Conservation (phyloP, 2,329 filamentous ascomycete genomes). For the Dothiorella sarmentorum region DNA sequence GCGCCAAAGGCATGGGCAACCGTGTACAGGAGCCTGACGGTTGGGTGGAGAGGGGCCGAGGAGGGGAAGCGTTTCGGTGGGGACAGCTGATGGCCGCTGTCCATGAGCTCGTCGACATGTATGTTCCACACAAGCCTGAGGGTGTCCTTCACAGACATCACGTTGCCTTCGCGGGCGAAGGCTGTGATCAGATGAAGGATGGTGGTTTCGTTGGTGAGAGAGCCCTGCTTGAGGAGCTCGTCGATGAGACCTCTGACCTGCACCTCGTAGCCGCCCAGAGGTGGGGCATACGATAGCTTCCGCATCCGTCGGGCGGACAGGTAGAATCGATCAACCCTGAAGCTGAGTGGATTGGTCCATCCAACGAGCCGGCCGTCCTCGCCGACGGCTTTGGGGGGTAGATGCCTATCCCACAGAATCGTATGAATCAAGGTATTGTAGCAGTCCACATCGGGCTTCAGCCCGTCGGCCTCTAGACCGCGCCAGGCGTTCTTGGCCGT, state of each 20-base stretch:
- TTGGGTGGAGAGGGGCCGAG: constrained; percentile 58
- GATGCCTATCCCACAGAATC: constrained; percentile 40
- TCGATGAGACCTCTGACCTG: constrained; percentile 41
- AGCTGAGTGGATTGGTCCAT: neutral
- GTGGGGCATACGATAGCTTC: constrained; percentile 24
- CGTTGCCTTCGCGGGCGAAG: constrained; percentile 51
- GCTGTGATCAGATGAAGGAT: constrained; percentile 54
- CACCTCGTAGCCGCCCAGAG: constrained; percentile 28
- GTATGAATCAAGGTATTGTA: constrained; percentile 56
- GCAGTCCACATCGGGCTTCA: constrained; percentile 48
- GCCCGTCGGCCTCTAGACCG: constrained; percentile 36
- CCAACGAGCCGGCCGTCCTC: no score
- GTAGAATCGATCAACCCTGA: neutral
- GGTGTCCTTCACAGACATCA: constrained; percentile 45
- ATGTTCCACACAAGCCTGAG: constrained; percentile 55
- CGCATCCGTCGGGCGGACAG: neutral
- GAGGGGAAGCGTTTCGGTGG: constrained; percentile 41
- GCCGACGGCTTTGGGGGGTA: neutral
- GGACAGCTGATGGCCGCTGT: constrained; percentile 25
- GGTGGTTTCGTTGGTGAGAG: constrained; percentile 50
- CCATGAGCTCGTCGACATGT: constrained; percentile 43
- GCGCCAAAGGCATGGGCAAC: constrained; percentile 67
- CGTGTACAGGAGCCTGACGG: constrained; percentile 56
- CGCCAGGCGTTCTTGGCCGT: constrained; percentile 49
- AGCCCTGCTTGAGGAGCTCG: constrained; percentile 45